These are phyloP conservation scores for Lavandula angustifolia DNA, from an alignment of 257 asterid species.

Conservation along the genomic window DNA sequence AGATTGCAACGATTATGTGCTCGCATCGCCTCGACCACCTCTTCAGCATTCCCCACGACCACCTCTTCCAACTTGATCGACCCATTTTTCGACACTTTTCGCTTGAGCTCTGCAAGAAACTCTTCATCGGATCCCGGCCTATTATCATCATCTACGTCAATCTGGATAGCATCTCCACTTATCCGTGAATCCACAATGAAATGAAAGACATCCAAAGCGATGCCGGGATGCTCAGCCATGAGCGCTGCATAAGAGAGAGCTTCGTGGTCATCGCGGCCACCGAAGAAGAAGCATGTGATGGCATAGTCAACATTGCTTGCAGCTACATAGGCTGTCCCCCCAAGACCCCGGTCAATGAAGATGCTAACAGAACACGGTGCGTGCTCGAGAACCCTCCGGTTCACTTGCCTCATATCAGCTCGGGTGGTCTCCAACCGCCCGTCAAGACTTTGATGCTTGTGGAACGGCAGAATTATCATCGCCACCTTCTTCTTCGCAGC, in stretches of 20 bases:
- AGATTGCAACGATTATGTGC: slow-evolving; percentile 27
- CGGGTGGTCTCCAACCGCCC: slow-evolving; percentile 43
- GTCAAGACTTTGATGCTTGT: too few species aligned
- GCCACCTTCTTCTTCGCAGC: slow-evolving; percentile 48
- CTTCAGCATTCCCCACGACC: neutral
- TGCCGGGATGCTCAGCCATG: slow-evolving; percentile 61
- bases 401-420: slow-evolving; percentile 43
- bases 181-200: slow-evolving; percentile 6
- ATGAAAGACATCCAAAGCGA: slow-evolving; percentile 20
- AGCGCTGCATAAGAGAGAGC: slow-evolving; percentile 49
- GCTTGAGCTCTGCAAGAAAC: slow-evolving; percentile 10
- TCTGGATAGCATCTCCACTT: neutral
- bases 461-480: slow-evolving; percentile 40
- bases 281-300: slow-evolving; percentile 46
- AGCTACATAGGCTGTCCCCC: slow-evolving; percentile 55
- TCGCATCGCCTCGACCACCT: slow-evolving; percentile 1
- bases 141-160: neutral
- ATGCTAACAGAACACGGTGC: slow-evolving; percentile 56
- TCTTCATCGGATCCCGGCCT: neutral
- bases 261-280: slow-evolving; percentile 54
- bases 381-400: slow-evolving; percentile 47
- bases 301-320: slow-evolving; percentile 51
- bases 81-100: neutral
- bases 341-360: slow-evolving; percentile 57
- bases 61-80: neutral